Evolutionary conservation across 371 early-diverging fungal genomes (phyloP), one percentile per base, ranked within the genome.

Genomic region (Mortierella sp.): DNA sequence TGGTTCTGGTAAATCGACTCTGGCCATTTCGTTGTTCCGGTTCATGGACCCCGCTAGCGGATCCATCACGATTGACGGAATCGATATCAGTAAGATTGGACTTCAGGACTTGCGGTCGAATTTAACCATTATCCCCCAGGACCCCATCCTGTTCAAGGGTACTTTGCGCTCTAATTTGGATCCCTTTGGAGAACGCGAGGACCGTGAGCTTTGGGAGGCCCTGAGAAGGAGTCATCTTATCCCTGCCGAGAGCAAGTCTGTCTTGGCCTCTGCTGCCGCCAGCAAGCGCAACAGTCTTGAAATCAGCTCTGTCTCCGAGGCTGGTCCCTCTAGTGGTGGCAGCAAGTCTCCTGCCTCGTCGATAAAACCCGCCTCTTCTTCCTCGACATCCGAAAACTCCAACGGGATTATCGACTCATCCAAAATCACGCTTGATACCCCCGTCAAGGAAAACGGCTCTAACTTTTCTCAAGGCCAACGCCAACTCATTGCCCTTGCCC

Each of bases 401-500:
- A 48, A 52, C 31, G 84, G 80, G n/a, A 82, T 75, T 24, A 72
- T 76, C 14, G 81, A 78, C 38, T 26, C 81, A 5, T 88, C 77
- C 58, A 83, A 88, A 73, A 81, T 87, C 47, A 84, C 82, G 13
- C 88, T 95, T 3, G 94, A 94, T 28, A 82, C 91, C 24, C 89
- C 88, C 19, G 92, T 95, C 70, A 91, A 86, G 21, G 94, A 92
- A 74, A 91, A 91, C 76, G 97, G 97, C 13, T 90, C 90, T 48
- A 95, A 93, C 81, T 91, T 96, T 68, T 93, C 94, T 13, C 92
- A 96, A 63, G 98, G 98, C 19, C 95, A 97, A 83, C 90, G 94
- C 42, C 97, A 97, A 87, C 88, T 97, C 77, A 91, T 98, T 48
- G 91, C 95, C 5, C 86, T 97, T 10, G 95, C 96, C 19, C 93